Evolutionary conservation across 495 filamentous ascomycete species (phyloP).

Genomic region (Penicillium turbatum): DNA sequence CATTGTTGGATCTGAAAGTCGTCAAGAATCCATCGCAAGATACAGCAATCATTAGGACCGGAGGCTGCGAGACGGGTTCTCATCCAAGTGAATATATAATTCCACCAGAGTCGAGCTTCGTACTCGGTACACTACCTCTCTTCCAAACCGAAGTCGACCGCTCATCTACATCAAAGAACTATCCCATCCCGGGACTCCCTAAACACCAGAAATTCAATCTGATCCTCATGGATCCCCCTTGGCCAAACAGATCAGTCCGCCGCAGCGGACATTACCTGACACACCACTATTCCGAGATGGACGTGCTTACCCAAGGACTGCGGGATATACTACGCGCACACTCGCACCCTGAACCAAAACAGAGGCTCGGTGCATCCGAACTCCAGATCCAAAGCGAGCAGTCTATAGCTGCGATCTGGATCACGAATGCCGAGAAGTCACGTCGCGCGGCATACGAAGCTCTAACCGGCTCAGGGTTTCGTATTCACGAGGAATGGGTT

Average conservation of each 20-base stretch:
- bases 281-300: slow-evolving; percentile 36
- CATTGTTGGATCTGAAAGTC: slow-evolving; percentile 28
- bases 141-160: slow-evolving; percentile 2
- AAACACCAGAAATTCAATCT: slow-evolving; percentile 58
- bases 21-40: slow-evolving; percentile 35
- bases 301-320: slow-evolving; percentile 26
- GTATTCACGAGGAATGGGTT: slow-evolving; percentile 74
- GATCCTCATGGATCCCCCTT: slow-evolving; percentile 86
- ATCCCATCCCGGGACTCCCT: slow-evolving; percentile 29
- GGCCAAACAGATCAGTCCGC: slow-evolving; percentile 83
- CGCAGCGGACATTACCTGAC: slow-evolving; percentile 64
- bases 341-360: slow-evolving; percentile 10
- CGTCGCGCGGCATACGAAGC: slow-evolving; percentile 54
- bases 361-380: not conserved
- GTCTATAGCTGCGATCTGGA: slow-evolving; percentile 65
- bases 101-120: slow-evolving; percentile 51
- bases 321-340: slow-evolving; percentile 30
- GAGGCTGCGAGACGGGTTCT: not conserved
- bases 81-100: slow-evolving; percentile 27
- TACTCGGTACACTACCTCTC: slow-evolving; percentile 38
- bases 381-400: slow-evolving; percentile 11
- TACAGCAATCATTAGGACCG: slow-evolving; percentile 21
- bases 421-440: slow-evolving; percentile 71
- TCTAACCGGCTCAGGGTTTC: slow-evolving; percentile 61
- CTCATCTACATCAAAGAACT: not conserved